phyloP scores from a whole-genome alignment of 2,329 filamentous ascomycete species.

The Tolypocladium inflatum region DNA sequence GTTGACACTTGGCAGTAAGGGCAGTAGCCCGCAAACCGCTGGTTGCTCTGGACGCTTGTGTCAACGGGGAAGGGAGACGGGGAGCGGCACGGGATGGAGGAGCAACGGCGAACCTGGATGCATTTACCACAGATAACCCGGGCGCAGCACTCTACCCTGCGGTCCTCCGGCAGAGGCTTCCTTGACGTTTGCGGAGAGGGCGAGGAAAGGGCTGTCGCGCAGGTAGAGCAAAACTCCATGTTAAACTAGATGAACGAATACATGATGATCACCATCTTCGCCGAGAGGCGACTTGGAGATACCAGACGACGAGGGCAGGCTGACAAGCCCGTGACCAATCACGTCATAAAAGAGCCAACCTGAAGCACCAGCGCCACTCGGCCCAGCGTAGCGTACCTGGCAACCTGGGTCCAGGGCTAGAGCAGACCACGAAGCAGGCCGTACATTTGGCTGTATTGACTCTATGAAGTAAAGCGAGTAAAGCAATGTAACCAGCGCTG shows the following conservation, averaged over 20 bases:
- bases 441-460: background rate
- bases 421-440: background rate
- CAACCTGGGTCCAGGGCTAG: background rate
- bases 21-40: slow-evolving; percentile 56
- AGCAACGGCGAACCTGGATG: slow-evolving; percentile 41
- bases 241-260: slow-evolving; percentile 1
- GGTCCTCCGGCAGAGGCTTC: slow-evolving; percentile 50
- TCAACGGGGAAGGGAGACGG: slow-evolving; percentile 2
- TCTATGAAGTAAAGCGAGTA: background rate
- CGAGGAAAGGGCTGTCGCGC: slow-evolving; percentile 50
- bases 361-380: background rate
- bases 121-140: slow-evolving; percentile 65
- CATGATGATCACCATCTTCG: background rate
- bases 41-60: slow-evolving; percentile 41
- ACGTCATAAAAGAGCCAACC: background rate
- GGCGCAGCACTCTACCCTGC: slow-evolving; percentile 58
- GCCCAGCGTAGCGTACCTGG: no score
- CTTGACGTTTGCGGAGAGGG: slow-evolving; percentile 45
- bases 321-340: background rate
- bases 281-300: background rate
- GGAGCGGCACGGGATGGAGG: background rate
- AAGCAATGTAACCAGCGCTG: background rate
- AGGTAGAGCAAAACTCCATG: slow-evolving; percentile 57
- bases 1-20: slow-evolving; percentile 71
- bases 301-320: background rate